These are phyloP conservation scores for Cryptococcus jaspeensis DNA, from an alignment of 1,284 basidiomycete genomes.

Conservation along the genomic window DNA sequence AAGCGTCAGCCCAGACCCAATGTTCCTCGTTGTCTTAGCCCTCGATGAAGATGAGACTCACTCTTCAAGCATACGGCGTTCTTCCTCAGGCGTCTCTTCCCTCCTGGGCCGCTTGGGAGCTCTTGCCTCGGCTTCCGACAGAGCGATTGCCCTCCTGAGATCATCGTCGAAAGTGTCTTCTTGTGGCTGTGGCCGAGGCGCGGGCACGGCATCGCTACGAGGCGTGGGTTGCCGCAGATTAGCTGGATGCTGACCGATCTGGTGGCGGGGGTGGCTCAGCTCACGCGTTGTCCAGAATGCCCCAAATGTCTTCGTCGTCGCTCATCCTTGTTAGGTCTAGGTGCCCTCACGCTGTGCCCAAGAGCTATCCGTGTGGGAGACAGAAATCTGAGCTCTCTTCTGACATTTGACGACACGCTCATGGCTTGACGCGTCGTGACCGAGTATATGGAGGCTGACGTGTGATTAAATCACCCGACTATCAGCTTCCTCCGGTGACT, in stretches of 20 bases:
- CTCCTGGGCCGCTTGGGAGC: slow-evolving; percentile 28
- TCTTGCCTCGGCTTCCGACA: slow-evolving; percentile 28
- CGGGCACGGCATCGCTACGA: background rate
- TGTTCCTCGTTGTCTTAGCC: background rate
- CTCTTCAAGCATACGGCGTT: slow-evolving; percentile 39
- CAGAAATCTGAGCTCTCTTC: no score
- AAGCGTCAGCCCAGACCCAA: background rate
- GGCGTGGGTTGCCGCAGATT: background rate
- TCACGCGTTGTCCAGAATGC: background rate
- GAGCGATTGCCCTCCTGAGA: slow-evolving; percentile 22
- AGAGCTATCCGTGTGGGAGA: no score
- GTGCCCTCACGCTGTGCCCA: no score
- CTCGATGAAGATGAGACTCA: slow-evolving; percentile 13
- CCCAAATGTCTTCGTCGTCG: background rate
- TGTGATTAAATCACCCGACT: no score
- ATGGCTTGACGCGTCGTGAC: no score
- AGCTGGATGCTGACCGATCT: background rate
- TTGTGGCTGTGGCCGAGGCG: background rate
- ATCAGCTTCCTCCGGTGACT: background rate
- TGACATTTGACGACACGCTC: no score
- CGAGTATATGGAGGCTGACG: no score
- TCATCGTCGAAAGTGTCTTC: slow-evolving; percentile 25
- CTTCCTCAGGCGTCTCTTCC: slow-evolving; percentile 43
- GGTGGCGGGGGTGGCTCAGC: background rate
- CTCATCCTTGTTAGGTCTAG: background rate